Evolutionary conservation across 1,284 basidiomycete species (phyloP), one percentile per base, ranked within the genome.

Genomic region (Puccinia horiana): DNA sequence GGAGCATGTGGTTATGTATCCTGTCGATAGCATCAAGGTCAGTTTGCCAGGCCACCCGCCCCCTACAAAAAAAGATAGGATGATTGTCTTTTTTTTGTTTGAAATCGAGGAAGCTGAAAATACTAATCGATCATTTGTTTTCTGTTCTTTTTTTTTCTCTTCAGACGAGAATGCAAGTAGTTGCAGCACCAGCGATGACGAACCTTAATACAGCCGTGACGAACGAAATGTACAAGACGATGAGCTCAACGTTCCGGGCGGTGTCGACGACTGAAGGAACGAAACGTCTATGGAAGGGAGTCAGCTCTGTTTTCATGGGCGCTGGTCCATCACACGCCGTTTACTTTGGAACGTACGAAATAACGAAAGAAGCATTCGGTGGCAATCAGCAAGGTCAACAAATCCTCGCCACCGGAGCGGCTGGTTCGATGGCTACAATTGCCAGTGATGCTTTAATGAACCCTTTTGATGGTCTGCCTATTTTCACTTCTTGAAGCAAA

Each of bases 1-100:
- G 80, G 97, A 99, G 88, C 97, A 99, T 88, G 94, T 96, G 37
- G 94, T 97, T 87, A 99, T 99, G 93, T 99, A 94, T 87, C 97
- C 97, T 3, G 90, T 99, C 84, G 97, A 99, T 88, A 95, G 94
- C 85, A 97, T 99, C 87, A 98, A 99, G 90, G 96, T 94, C 83
- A 84, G 92, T 52, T 44, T 16, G 23, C 1, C 20, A 26, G 42
- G 16, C 47, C n/a, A 65, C 35, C 69, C 54, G 61, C 26, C 52
- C 29, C 12, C 18, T 58, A 63, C 23, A 35, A 32, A 35, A 49
- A 47, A 35, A 44, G 70, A 61, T 56, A 70, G 20, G 32, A 44
- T 70, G 61, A 61, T 65, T 18, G 58, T 18, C 14, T 5, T 37
- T 4, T 12, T 18, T 18, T 63, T 63, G 16, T 63, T 61, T n/a